phyloP scores from a whole-genome alignment of 2,329 filamentous ascomycete species.

The Neocucurbitaria cava region DNA sequence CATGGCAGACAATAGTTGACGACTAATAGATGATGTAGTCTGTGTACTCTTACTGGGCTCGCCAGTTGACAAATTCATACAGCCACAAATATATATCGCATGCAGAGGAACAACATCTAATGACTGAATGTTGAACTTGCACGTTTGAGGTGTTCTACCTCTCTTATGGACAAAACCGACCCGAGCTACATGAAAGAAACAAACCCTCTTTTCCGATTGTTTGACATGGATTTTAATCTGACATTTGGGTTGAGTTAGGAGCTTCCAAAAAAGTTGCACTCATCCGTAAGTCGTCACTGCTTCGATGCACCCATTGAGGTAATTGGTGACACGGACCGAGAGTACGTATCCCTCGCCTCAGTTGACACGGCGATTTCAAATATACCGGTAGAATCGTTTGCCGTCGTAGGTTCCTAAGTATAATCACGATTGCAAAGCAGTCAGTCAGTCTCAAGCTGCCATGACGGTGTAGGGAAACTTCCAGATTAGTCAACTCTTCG shows the following conservation, averaged over 20 bases:
- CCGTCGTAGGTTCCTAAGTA: not conserved
- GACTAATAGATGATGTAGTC: not conserved
- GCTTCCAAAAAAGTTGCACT: not conserved
- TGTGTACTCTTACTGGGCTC: not conserved
- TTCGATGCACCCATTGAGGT: not conserved
- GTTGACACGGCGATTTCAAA: not conserved
- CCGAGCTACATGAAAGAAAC: not conserved
- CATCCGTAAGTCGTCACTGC: not conserved
- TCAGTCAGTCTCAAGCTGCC: not conserved
- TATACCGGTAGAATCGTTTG: not conserved
- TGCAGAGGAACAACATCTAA: not conserved
- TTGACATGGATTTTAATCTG: not conserved
- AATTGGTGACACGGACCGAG: not conserved
- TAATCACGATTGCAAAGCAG: not conserved
- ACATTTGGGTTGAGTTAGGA: not conserved
- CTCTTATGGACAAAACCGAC: not conserved
- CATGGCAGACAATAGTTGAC: constrained; percentile 4
- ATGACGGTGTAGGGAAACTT: not conserved
- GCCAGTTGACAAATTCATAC: not conserved
- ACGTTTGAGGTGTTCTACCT: not conserved
- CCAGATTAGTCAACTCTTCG: not conserved
- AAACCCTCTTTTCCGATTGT: not conserved
- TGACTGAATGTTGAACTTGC: not conserved
- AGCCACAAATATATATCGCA: not conserved
- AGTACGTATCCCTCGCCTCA: not conserved